Base-by-base conservation (phyloP, 2,329 filamentous ascomycete species). In the Ascochyta clinopodiicola region DNA sequence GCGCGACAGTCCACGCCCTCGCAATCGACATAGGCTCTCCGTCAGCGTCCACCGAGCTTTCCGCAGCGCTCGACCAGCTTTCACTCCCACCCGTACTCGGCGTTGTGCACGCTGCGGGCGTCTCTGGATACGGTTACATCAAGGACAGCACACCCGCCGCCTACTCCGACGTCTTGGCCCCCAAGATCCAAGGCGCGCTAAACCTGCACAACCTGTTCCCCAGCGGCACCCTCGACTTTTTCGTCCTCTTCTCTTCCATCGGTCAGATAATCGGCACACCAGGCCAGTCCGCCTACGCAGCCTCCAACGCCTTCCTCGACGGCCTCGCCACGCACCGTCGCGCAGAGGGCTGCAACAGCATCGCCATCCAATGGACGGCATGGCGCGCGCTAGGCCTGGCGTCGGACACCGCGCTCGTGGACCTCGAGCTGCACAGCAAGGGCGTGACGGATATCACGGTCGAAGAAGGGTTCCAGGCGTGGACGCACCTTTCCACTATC, bases 381-480 rank as follows among this genome's bases (percentile, higher is more conserved):
- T 81, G 79, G 79, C 68, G 71, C 0, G 75, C 73, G 0, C 53
- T 79, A 25, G 78, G 79, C 2, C 71, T 81, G 67, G 75, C 71
- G 0, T 67, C 67, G 7, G 62, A 64, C 40, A 71, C 73, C 0
- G 75, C 76, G 12, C 77, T 78, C 56, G 62, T 81, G 19, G 66
- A 67, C n/a, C 69, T 72, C 0, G 79, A 81, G 59, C 62, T 81
- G 5, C 63, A 72, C 17, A 69, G 61, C 50, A 78, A 76, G 56
- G 79, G 78, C 4, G 77, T 81, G 44, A 79, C 77, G 1, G 75
- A 76, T 42, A 71, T 81, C 40, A 76, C 70, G 0, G 57, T 63
- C 9, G 70, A 78, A 1, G 79, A 80, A 48, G 79, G 67, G 0
- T 80, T 80, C 62, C 66, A 63, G 3, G 79, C 79, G 4, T 81